Conservation (phyloP, 1,139 yeast genomes). For the Debaryomycetaceae sp. region DNA sequence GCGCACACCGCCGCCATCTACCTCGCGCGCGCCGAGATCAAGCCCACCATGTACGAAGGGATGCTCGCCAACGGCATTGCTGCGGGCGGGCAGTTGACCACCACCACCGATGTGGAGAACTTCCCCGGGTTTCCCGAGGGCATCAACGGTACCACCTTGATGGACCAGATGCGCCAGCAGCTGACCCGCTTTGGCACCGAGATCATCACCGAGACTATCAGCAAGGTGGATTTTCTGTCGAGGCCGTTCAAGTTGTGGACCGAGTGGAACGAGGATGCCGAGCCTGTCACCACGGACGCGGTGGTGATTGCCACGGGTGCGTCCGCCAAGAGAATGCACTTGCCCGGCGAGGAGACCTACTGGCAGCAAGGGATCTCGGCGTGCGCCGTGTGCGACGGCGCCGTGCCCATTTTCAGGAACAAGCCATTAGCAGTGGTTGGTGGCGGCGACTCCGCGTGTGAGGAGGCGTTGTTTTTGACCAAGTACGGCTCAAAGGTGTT, state of each 20-base stretch:
- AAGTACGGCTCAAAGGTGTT: constrained; percentile 95
- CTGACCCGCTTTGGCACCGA: constrained; percentile 85
- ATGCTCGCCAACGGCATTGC: constrained; percentile 97
- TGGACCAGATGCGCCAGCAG: constrained; percentile 93
- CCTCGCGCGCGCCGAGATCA: constrained; percentile 91
- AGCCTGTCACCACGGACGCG: constrained; percentile 89
- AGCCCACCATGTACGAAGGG: constrained; percentile 93
- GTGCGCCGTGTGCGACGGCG: constrained; percentile 99
- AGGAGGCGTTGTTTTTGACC: constrained; percentile 93
- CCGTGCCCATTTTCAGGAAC: constrained; percentile 96
- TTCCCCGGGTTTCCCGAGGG: constrained; percentile 98
- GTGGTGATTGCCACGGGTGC: constrained; percentile 96
- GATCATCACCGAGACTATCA: constrained; percentile 87
- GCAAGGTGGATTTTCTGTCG: constrained; percentile 81
- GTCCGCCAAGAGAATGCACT: constrained; percentile 85
- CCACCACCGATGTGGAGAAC: constrained; percentile 96
- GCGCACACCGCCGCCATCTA: constrained; percentile 99
- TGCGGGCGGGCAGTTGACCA: constrained; percentile 97
- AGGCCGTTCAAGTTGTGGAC: constrained; percentile 97
- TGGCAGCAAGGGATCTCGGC: constrained; percentile 99
- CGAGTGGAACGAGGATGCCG: constrained; percentile 85
- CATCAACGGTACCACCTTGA: constrained; percentile 79
- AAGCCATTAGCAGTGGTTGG: constrained; percentile 96
- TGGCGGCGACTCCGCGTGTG: constrained; percentile 99
- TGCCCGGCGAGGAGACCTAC: constrained; percentile 95